phyloP scores from a whole-genome alignment of 768 basidiomycete genomes.

The Boletus patriciae region DNA sequence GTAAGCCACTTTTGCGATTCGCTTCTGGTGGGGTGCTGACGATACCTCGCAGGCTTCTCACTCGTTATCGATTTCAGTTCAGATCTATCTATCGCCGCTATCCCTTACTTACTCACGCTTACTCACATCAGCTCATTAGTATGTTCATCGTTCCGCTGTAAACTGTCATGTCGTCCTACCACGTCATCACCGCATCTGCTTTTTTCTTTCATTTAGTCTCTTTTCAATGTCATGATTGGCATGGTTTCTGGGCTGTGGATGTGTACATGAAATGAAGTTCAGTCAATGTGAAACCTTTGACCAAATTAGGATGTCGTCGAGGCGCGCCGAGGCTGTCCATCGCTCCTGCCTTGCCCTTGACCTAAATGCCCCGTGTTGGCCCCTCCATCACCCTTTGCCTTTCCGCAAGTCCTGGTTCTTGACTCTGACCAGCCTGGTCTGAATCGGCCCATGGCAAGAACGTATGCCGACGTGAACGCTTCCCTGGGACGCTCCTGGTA shows the following conservation, averaged over 20 bases:
- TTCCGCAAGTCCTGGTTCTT: slow-evolving; percentile 18
- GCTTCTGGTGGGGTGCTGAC: slow-evolving; percentile 10
- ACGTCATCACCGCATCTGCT: slow-evolving; percentile 25
- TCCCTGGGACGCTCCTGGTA: slow-evolving; percentile 59
- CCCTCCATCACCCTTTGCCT: slow-evolving; percentile 16
- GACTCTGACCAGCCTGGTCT: slow-evolving; percentile 14
- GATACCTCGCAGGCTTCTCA: slow-evolving; percentile 7
- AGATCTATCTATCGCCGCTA: slow-evolving; percentile 28
- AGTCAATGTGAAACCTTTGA: neutral
- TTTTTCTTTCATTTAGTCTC: slow-evolving; percentile 6
- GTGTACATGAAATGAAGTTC: neutral
- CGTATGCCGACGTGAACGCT: slow-evolving; percentile 60
- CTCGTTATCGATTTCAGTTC: slow-evolving; percentile 24
- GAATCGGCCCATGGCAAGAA: slow-evolving; percentile 41
- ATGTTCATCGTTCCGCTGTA: slow-evolving; percentile 31
- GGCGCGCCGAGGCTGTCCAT: slow-evolving; percentile 21
- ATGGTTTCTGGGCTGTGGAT: slow-evolving; percentile 7
- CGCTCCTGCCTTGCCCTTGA: slow-evolving; percentile 17
- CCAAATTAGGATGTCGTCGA: slow-evolving; percentile 6
- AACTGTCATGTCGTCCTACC: slow-evolving; percentile 26
- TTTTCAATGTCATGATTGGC: slow-evolving; percentile 20
- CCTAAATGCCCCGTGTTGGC: slow-evolving; percentile 28
- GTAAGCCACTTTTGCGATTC: slow-evolving; percentile 21
- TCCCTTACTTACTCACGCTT: slow-evolving; percentile 26
- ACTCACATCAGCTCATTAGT: slow-evolving; percentile 28